These are phyloP conservation scores for Dendrobium huoshanense DNA, from an alignment of 106 monocot species.

Conservation along the genomic window DNA sequence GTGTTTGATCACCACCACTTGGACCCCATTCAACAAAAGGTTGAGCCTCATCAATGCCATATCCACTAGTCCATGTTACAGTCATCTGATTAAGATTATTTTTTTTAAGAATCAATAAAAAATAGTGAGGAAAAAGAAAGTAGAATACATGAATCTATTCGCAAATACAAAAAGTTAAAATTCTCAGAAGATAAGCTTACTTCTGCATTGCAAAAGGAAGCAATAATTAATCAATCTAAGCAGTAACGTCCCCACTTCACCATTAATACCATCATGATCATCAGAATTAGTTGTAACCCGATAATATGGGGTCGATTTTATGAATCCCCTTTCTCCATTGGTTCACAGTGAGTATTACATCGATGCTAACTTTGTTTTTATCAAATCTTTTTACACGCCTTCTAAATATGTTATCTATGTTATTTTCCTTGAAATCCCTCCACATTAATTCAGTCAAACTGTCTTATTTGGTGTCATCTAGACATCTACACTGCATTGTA, in stretches of 20 bases:
- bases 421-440: background rate
- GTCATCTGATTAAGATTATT: conserved; percentile 56
- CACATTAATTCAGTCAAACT: background rate
- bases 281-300: too few species aligned
- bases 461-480: too few species aligned
- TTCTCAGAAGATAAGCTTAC: too few species aligned
- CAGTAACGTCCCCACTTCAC: background rate
- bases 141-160: background rate
- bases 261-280: too few species aligned
- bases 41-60: conserved; percentile 64
- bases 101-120: conserved; percentile 1
- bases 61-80: conserved; percentile 99
- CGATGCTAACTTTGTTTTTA: background rate
- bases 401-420: background rate
- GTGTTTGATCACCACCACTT: conserved; percentile 28
- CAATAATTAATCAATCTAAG: background rate
- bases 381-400: background rate
- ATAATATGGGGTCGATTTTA: background rate
- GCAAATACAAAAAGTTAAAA: background rate
- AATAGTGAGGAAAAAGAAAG: background rate
- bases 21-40: conserved; percentile 86
- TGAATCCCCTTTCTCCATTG: background rate
- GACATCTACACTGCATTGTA: background rate
- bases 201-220: too few species aligned
- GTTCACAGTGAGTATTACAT: background rate